These are phyloP conservation scores for Aspergillus costaricaensis DNA, from an alignment of 2,329 filamentous ascomycete genomes.

Conservation along the genomic window DNA sequence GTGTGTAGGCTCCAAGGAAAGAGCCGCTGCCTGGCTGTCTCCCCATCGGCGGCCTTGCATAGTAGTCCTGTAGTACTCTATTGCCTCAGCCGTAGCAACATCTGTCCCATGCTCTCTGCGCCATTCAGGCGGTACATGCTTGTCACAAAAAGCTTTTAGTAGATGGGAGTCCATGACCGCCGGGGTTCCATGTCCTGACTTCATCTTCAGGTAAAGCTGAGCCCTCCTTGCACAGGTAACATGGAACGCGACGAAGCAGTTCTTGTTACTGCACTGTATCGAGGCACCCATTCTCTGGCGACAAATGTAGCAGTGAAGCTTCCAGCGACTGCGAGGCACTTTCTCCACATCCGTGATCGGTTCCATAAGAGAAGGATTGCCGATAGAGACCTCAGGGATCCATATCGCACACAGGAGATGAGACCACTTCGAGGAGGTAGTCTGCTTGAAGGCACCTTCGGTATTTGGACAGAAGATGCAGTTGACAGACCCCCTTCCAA, in stretches of 20 bases:
- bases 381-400: constrained; percentile 95
- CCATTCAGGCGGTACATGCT: constrained; percentile 89
- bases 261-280: constrained; percentile 97
- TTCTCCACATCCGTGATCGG: constrained; percentile 98
- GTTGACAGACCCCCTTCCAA: constrained; percentile 86
- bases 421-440: constrained; percentile 93
- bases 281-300: constrained; percentile 97
- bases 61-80: constrained; percentile 83
- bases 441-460: constrained; percentile 97
- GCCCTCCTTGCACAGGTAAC: constrained; percentile 91
- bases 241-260: constrained; percentile 95
- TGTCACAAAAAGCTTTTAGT: constrained; percentile 93
- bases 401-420: constrained; percentile 96
- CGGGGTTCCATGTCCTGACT: constrained; percentile 77
- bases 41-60: constrained; percentile 93
- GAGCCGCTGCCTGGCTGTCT: constrained; percentile 80
- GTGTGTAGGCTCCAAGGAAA: constrained; percentile 75
- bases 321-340: constrained; percentile 93
- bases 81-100: constrained; percentile 76
- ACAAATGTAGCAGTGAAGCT: constrained; percentile 92
- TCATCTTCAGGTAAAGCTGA: constrained; percentile 92
- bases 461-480: constrained; percentile 99
- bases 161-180: constrained; percentile 78
- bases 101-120: constrained; percentile 81
- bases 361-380: constrained; percentile 97